These are phyloP conservation scores for Candida orba DNA, from an alignment of 805 yeast genomes.

Conservation along the genomic window DNA sequence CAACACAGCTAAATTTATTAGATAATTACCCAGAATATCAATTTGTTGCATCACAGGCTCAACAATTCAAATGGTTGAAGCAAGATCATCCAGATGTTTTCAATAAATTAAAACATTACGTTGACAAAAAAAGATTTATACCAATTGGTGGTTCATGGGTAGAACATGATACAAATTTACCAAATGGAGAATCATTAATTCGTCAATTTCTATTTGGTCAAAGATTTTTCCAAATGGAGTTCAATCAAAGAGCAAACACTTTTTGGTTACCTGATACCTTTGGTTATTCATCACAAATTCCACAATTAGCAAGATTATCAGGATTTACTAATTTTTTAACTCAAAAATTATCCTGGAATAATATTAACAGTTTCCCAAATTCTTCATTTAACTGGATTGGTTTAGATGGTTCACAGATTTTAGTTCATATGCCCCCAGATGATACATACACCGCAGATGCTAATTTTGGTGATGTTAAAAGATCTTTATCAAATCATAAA, in stretches of 20 bases:
- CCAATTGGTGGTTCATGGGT: conserved; percentile 99
- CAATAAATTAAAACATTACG: conserved; percentile 49
- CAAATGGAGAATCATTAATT: conserved; percentile 85
- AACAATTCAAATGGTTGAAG: conserved; percentile 89
- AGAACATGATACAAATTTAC: conserved; percentile 92
- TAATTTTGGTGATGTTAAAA: conserved; percentile 83
- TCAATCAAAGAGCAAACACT: conserved; percentile 65
- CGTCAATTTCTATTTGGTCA: conserved; percentile 91
- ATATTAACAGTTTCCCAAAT: conserved; percentile 84
- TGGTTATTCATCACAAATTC: conserved; percentile 93
- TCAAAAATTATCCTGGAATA: conserved; percentile 94
- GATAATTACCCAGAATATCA: conserved; percentile 88
- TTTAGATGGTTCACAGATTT: conserved; percentile 85
- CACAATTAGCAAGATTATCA: conserved; percentile 84
- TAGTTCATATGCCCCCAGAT: conserved; percentile 97
- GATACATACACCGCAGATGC: conserved; percentile 94
- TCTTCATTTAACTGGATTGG: conserved; percentile 94
- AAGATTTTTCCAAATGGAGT: conserved; percentile 70
- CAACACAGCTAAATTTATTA: conserved; percentile 79
- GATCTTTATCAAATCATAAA: conserved; percentile 77
- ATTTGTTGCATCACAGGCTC: conserved; percentile 94
- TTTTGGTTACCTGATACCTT: conserved; percentile 98
- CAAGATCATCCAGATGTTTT: conserved; percentile 81
- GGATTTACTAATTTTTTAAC: conserved; percentile 83
- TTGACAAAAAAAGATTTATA: conserved; percentile 65